These are phyloP conservation scores for Yarrowia hollandica DNA, from an alignment of 805 yeast species.

Conservation along the genomic window DNA sequence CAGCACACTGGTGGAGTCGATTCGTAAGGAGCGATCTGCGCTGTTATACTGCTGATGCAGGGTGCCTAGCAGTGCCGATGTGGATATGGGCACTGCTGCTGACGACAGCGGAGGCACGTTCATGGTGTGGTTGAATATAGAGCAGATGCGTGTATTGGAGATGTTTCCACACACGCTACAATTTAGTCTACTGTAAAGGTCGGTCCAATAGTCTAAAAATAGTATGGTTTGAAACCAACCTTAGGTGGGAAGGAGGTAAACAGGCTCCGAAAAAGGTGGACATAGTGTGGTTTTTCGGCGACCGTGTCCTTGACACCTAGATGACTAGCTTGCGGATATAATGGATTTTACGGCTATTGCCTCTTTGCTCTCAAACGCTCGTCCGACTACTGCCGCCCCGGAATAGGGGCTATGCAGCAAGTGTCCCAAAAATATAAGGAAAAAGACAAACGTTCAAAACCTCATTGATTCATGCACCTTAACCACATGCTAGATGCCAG, in stretches of 20 bases:
- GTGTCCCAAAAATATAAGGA: conserved; percentile 1
- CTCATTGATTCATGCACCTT: not conserved
- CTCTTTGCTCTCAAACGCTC: too few relatives aligned
- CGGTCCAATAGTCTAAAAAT: not conserved
- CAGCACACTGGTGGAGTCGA: conserved; percentile 41
- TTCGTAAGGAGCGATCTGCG: conserved; percentile 35
- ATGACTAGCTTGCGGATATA: too few relatives aligned
- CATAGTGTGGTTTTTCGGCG: not conserved
- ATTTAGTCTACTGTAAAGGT: too few relatives aligned
- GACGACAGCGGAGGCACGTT: conserved; percentile 41
- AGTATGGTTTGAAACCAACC: conserved; percentile 23
- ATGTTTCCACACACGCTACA: too few relatives aligned
- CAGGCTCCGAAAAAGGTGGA: not conserved
- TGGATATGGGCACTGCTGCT: conserved; percentile 37
- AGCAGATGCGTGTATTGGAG: not conserved
- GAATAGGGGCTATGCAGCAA: conserved; percentile 9
- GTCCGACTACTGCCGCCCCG: too few relatives aligned
- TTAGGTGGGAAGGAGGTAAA: conserved; percentile 24
- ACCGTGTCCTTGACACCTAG: too few relatives aligned
- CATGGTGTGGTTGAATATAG: conserved; percentile 34
- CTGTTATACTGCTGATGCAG: conserved; percentile 41
- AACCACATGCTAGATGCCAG: conserved; percentile 6
- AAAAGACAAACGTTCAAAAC: too few relatives aligned
- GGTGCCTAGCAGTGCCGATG: conserved; percentile 41
- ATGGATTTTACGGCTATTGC: too few relatives aligned